Base-by-base conservation (phyloP, 768 basidiomycete genomes). In the Trametes coccinea region DNA sequence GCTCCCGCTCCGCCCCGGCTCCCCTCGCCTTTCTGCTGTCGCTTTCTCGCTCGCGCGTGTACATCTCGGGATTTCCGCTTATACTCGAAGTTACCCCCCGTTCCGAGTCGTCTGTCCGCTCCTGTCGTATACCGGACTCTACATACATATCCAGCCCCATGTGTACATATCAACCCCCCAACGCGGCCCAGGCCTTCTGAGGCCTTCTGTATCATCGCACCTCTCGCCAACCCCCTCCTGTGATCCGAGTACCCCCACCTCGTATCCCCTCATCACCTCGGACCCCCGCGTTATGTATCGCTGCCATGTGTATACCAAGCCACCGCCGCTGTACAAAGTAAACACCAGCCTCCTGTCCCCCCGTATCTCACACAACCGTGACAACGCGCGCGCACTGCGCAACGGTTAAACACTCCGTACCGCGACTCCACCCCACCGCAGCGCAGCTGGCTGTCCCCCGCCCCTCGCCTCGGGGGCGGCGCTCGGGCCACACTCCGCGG, bases 281-380 rank as follows among this genome's bases (percentile, higher is more conserved):
- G n/a, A 31, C 22, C 22, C 40, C 39, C 27, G 53, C 2, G 40
- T 44, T 53, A 41, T 44, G 40, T 53, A 41, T 39, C 13, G 39
- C 22, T 43, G 53, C 41, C 53, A 41, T 44, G 53, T 53, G 41
- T 53, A 44, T 53, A 53, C 53, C 53, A 30, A 8, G 16, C 51
- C 40, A 53, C 14, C 22, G 27, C 53, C 40, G 27, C 53, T 29
- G 27, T 40, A 13, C 1, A 8, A 22, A 22, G 22, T 22, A 22
- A 22, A 22, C 22, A 22, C 22, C 22, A 22, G 22, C 22, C 22
- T 22, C 22, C 22, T 22, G 22, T 22, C 22, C 22, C 22, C 1
- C 22, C 22, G 22, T 22, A 22, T 22, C 22, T 22, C 22, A 22
- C 22, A 22, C 22, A 22, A 22, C 22, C 22, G 22, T 22, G 22